phyloP scores from a whole-genome alignment of 1,284 basidiomycete genomes.

The Microbotryum violaceum region DNA sequence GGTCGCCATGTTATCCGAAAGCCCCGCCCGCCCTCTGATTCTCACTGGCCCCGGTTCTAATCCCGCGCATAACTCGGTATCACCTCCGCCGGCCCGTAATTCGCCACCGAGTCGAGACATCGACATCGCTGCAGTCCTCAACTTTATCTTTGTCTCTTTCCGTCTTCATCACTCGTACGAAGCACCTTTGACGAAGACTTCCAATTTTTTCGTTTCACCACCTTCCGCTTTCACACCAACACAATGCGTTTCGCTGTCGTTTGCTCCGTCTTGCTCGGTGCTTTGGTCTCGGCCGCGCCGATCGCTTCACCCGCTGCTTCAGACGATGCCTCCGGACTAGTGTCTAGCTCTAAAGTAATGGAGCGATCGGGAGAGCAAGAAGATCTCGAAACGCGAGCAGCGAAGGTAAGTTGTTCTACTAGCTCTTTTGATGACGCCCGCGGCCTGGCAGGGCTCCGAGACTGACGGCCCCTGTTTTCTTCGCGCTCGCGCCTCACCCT shows the following conservation, averaged over 20 bases:
- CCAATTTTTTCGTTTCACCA: neutral
- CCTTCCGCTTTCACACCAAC: neutral
- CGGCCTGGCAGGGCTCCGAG: neutral
- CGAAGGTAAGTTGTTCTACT: neutral
- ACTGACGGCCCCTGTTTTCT: neutral
- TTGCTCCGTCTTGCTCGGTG: neutral
- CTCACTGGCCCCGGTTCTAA: too few species aligned
- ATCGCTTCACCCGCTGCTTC: neutral
- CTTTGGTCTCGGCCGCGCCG: neutral
- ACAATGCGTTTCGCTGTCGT: neutral
- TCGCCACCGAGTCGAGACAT: too few species aligned
- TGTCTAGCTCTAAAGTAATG: neutral
- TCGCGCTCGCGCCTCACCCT: neutral
- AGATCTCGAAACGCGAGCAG: slow-evolving; percentile 1
- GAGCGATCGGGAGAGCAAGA: neutral
- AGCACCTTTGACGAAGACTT: too few species aligned
- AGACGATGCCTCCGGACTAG: neutral
- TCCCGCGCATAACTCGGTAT: too few species aligned
- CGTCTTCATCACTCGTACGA: too few species aligned
- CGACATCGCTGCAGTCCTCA: too few species aligned
- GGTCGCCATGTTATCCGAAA: too few species aligned
- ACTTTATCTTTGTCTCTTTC: too few species aligned
- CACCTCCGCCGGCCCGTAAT: too few species aligned
- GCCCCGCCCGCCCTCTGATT: too few species aligned
- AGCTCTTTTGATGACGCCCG: neutral